Conservation (phyloP, 2,329 filamentous ascomycete genomes). For the Clonostachys rosea region DNA sequence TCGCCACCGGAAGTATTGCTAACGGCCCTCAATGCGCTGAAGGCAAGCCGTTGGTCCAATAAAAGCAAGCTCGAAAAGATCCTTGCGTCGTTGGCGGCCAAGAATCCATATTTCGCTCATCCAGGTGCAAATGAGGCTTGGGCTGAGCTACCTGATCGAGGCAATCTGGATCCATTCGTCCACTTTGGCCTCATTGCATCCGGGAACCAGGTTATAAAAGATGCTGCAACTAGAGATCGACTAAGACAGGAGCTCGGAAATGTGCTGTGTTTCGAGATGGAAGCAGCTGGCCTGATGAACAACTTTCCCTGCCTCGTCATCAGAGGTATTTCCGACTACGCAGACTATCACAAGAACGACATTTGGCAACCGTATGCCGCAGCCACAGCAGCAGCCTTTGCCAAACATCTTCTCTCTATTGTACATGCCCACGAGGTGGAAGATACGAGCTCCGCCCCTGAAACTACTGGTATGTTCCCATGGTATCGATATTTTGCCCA, state of each 20-base stretch:
- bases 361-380: constrained; percentile 25
- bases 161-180: constrained; percentile 8
- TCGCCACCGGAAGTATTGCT: constrained; percentile 1
- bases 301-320: constrained; percentile 23
- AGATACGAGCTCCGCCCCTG: too few species aligned
- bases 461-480: too few species aligned
- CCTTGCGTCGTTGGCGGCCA: background rate
- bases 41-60: background rate
- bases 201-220: constrained; percentile 7
- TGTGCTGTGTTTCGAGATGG: constrained; percentile 18
- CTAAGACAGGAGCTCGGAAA: constrained; percentile 7
- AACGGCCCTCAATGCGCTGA: background rate
- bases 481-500: too few species aligned
- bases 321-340: constrained; percentile 27
- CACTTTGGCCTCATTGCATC: constrained; percentile 10
- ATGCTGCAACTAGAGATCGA: constrained; percentile 14
- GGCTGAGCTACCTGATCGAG: constrained; percentile 7
- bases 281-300: background rate
- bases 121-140: constrained; percentile 8
- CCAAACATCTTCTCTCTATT: background rate
- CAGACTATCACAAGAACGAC: constrained; percentile 27
- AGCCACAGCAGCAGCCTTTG: constrained; percentile 17
- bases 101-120: background rate
- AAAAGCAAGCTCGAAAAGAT: background rate
- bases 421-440: background rate